These are phyloP conservation scores for Serendipita vermifera DNA, from an alignment of 768 basidiomycete genomes.

Conservation along the genomic window DNA sequence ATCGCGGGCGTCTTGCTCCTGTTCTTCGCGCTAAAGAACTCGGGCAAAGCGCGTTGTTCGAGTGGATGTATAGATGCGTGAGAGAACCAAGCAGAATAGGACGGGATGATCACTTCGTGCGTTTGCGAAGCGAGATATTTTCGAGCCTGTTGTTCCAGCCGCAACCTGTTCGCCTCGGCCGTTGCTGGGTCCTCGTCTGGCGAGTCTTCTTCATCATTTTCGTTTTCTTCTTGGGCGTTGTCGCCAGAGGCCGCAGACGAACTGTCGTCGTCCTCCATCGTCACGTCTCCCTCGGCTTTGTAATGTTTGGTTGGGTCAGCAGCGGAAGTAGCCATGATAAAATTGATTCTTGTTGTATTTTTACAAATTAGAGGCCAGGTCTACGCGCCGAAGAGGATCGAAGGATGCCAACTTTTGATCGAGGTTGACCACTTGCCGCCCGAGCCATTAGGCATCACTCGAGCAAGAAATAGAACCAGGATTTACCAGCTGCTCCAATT, in stretches of 20 bases:
- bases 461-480: too few relatives aligned
- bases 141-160: slow-evolving; percentile 73
- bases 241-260: slow-evolving; percentile 10
- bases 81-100: slow-evolving; percentile 96
- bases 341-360: background rate
- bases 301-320: background rate
- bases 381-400: too few relatives aligned
- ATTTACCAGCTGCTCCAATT: too few relatives aligned
- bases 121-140: slow-evolving; percentile 96
- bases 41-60: slow-evolving; percentile 83
- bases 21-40: slow-evolving; percentile 96
- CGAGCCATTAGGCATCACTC: too few relatives aligned
- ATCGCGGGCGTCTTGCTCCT: slow-evolving; percentile 90
- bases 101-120: slow-evolving; percentile 93
- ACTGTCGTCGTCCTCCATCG: slow-evolving; percentile 8
- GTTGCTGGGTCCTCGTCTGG: slow-evolving; percentile 70
- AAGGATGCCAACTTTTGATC: too few relatives aligned
- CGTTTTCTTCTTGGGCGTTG: slow-evolving; percentile 53
- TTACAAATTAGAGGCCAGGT: background rate
- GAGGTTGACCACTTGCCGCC: too few relatives aligned
- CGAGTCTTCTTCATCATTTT: slow-evolving; percentile 69
- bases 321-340: background rate
- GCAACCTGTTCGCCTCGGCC: slow-evolving; percentile 62
- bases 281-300: slow-evolving; percentile 10
- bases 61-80: slow-evolving; percentile 88